Conservation (phyloP, 2,329 filamentous ascomycete genomes). For the Cercospora sp. region DNA sequence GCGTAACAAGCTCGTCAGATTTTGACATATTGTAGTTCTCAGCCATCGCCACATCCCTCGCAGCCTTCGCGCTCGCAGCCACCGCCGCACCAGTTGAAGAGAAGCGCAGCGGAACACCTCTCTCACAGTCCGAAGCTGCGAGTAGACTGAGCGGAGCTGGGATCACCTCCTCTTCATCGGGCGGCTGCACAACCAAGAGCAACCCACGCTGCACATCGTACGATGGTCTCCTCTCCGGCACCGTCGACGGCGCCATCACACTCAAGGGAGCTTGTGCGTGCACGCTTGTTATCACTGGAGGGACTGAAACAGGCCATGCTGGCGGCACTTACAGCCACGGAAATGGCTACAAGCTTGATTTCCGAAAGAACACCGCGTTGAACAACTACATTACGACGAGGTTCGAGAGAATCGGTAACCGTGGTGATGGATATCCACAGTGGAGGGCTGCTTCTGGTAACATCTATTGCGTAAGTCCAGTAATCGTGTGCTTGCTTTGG, state of each 20-base stretch:
- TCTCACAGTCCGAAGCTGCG: conserved; percentile 12
- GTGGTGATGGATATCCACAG: conserved; percentile 16
- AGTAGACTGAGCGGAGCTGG: not conserved
- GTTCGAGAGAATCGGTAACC: conserved; percentile 11
- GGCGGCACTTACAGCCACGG: conserved; percentile 13
- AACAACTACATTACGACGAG: conserved; percentile 11
- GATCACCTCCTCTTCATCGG: conserved; percentile 11
- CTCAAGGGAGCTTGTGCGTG: conserved; percentile 13
- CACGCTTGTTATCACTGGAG: conserved; percentile 10
- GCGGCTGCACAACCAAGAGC: conserved; percentile 14
- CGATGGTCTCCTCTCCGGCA: conserved; percentile 13
- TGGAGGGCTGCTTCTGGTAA: conserved; percentile 12
- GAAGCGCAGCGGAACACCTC: conserved; percentile 9
- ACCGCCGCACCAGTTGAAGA: not conserved
- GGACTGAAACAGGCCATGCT: conserved; percentile 15
- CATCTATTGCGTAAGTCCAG: conserved; percentile 12
- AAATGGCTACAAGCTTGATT: conserved; percentile 19
- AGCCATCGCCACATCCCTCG: not conserved
- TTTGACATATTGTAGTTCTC: not conserved
- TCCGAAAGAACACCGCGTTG: conserved; percentile 14
- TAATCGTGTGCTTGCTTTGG: not conserved
- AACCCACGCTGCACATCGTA: conserved; percentile 16
- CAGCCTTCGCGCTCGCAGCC: conserved; percentile 2
- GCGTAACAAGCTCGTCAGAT: not conserved
- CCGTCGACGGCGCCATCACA: conserved; percentile 16